These are phyloP conservation scores for Hordeum vulgare DNA, from an alignment of 176 grass and related monocot species.

Conservation along the genomic window MorexV3_pseudomolecules_assembly NC_058519.1:99767917-99768416, in stretches of 20 bases:
- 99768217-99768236: constrained; percentile 49
- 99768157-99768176: constrained; percentile 54
- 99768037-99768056: neutral
- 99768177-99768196: constrained; percentile 55
- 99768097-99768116: constrained; percentile 48
- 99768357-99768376: neutral
- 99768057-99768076: constrained; percentile 46
- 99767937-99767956: constrained; percentile 41
- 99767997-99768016: neutral
- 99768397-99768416: constrained; percentile 81
- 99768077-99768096: constrained; percentile 19
- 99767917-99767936: constrained; percentile 17
- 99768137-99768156: constrained; percentile 74
- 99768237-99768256: constrained; percentile 60
- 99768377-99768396: constrained; percentile 82
- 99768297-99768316: neutral
- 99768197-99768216: constrained; percentile 65
- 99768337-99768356: neutral
- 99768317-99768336: neutral
- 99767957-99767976: neutral
- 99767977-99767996: neutral
- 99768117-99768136: constrained; percentile 43
- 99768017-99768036: neutral
- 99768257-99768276: constrained; percentile 61
- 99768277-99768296: constrained; percentile 30